Evolutionary conservation across 1,284 basidiomycete species (phyloP).

Genomic region (Puccinia horiana): DNA sequence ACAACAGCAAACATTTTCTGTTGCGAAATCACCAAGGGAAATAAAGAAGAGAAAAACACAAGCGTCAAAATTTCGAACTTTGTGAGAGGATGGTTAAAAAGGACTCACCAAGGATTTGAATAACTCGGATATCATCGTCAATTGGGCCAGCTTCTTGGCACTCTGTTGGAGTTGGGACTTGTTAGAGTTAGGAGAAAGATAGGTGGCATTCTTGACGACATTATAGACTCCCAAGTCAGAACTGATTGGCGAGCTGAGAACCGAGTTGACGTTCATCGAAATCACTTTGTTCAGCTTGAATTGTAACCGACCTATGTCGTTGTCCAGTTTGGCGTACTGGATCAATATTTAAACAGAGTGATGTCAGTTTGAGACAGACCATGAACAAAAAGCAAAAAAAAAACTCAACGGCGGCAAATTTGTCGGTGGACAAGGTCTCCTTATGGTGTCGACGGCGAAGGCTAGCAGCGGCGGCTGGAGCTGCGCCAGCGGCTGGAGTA

Average conservation of each 20-base stretch:
- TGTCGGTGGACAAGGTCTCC: slow-evolving; percentile 39
- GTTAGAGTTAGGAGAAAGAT: slow-evolving; percentile 17
- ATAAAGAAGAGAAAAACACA: not conserved
- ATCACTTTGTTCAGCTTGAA: slow-evolving; percentile 42
- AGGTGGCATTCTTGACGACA: slow-evolving; percentile 36
- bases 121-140: slow-evolving; percentile 45
- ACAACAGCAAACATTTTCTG: slow-evolving; percentile 49
- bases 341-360: not conserved
- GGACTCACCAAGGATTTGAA: slow-evolving; percentile 48
- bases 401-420: slow-evolving; percentile 45
- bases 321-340: slow-evolving; percentile 44
- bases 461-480: not conserved
- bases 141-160: slow-evolving; percentile 38
- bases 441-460: slow-evolving; percentile 43
- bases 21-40: not conserved
- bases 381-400: not conserved
- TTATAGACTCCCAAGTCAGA: slow-evolving; percentile 41
- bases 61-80: not conserved
- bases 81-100: too few species aligned
- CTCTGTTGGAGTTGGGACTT: slow-evolving; percentile 28
- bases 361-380: not conserved
- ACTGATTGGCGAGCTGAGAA: slow-evolving; percentile 40
- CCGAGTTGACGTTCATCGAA: slow-evolving; percentile 15
- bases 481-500: slow-evolving; percentile 6
- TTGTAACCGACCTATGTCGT: slow-evolving; percentile 43